A percentile compares a stretch with the other conserved stretches of the same genome.
These are phyloP conservation scores for Colletotrichum sp. DNA, from an alignment of 2,329 filamentous ascomycete genomes.

Conservation along the genomic window DNA sequence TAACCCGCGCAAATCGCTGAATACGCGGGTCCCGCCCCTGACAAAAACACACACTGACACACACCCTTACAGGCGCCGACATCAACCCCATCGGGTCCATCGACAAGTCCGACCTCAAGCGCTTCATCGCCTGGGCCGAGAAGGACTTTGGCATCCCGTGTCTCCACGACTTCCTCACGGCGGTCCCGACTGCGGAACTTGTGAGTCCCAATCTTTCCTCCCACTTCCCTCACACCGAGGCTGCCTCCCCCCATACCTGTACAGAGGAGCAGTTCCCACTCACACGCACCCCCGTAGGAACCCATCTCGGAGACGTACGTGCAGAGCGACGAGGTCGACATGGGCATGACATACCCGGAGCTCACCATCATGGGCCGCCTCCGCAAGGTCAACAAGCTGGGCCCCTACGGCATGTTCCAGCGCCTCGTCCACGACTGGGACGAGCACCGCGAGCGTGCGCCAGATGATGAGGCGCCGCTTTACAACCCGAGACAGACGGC, in stretches of 20 bases:
- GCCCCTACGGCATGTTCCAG: constrained; percentile 52
- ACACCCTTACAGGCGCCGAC: constrained; percentile 18
- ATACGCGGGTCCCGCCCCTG: neutral
- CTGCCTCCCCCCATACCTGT: neutral
- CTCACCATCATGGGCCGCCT: constrained; percentile 40
- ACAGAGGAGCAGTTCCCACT: neutral
- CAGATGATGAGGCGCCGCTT: constrained; percentile 32
- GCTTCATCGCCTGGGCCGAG: constrained; percentile 72
- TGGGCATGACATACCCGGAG: constrained; percentile 59
- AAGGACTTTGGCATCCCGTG: constrained; percentile 67
- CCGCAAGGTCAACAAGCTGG: constrained; percentile 52
- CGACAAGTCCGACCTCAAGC: constrained; percentile 71
- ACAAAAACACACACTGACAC: neutral
- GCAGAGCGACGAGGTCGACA: constrained; percentile 53
- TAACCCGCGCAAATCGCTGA: neutral
- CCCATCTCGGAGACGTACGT: constrained; percentile 68
- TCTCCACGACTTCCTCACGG: constrained; percentile 69
- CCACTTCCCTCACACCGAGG: neutral
- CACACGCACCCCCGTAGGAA: constrained; percentile 37
- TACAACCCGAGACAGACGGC: constrained; percentile 47
- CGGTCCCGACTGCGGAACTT: constrained; percentile 66
- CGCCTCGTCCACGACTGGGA: constrained; percentile 53
- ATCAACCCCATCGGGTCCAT: constrained; percentile 69
- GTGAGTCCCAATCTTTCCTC: constrained; percentile 21
- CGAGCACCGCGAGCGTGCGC: constrained; percentile 29